A percentile compares a stretch with the other conserved stretches of the same genome.
Conservation (phyloP, 225 moss, liverwort and hornwort species). For the Lunularia cruciata region DNA sequence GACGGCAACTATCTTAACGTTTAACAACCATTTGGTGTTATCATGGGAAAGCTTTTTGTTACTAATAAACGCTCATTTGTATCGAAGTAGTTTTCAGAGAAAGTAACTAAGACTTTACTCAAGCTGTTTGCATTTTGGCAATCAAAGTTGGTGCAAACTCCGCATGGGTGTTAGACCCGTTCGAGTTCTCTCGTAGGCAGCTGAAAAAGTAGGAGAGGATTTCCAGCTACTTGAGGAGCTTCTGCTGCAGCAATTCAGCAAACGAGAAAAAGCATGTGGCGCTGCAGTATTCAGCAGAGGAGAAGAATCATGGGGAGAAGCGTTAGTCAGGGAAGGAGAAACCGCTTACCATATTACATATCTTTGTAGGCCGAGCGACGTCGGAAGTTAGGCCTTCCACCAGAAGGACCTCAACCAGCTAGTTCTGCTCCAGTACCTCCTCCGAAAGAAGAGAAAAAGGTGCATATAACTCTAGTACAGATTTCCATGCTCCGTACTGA, state of each 20-base stretch:
- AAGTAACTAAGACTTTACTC: too few relatives aligned
- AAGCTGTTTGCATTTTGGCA: too few relatives aligned
- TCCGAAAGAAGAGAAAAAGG: conserved; percentile 88
- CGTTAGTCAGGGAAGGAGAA: neutral
- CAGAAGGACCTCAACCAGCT: conserved; percentile 77
- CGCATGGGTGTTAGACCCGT: too few relatives aligned
- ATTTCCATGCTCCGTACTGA: too few relatives aligned
- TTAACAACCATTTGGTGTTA: too few relatives aligned
- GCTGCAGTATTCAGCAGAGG: neutral
- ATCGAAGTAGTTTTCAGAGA: too few relatives aligned
- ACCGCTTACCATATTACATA: conserved; percentile 18
- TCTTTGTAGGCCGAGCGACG: conserved; percentile 80
- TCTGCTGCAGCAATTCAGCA: neutral
- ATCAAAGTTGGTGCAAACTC: too few relatives aligned
- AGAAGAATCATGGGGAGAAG: neutral
- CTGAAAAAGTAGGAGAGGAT: neutral
- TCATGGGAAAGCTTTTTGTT: too few relatives aligned
- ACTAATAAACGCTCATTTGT: too few relatives aligned
- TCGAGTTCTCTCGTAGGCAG: neutral
- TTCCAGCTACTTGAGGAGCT: neutral
- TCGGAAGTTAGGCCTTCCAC: conserved; percentile 86
- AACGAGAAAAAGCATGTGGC: neutral
- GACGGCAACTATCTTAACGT: too few relatives aligned
- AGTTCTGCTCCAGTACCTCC: conserved; percentile 60
- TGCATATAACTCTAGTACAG: too few relatives aligned